A percentile compares a stretch with the other conserved stretches of the same genome.
Conservation (phyloP, 1,284 basidiomycete species). For the Puccinia polysora region DNA sequence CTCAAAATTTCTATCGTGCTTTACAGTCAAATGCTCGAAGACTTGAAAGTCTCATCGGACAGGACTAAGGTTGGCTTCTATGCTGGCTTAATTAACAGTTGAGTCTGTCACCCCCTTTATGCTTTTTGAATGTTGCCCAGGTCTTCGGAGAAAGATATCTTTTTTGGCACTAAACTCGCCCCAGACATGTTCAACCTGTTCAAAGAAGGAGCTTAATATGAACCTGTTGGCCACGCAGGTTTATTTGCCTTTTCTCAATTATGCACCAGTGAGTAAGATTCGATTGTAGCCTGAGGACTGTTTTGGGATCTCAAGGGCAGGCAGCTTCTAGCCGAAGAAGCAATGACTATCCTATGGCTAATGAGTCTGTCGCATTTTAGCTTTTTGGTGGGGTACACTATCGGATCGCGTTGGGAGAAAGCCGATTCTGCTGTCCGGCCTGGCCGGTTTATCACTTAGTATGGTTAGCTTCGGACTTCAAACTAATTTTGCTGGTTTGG, state of each 20-base stretch:
- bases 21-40: constrained; percentile 22
- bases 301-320: neutral
- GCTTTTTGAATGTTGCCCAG: too few relatives aligned
- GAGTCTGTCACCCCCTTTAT: too few relatives aligned
- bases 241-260: constrained; percentile 24
- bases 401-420: too few relatives aligned
- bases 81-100: constrained; percentile 25
- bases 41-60: constrained; percentile 13
- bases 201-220: too few relatives aligned
- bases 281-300: neutral
- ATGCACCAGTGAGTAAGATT: constrained; percentile 11
- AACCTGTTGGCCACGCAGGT: too few relatives aligned
- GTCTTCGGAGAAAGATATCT: too few relatives aligned
- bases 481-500: neutral
- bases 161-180: too few relatives aligned
- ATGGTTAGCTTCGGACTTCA: constrained; percentile 19
- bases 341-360: neutral
- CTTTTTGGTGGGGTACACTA: constrained; percentile 7
- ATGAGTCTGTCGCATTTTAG: neutral
- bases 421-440: constrained; percentile 10
- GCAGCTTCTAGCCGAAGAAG: too few relatives aligned
- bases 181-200: too few relatives aligned
- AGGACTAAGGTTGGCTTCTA: constrained; percentile 13
- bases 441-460: neutral
- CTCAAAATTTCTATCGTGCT: too few relatives aligned